Conservation (phyloP, 257 asterid species). For the Solanum chmielewskii region DNA sequence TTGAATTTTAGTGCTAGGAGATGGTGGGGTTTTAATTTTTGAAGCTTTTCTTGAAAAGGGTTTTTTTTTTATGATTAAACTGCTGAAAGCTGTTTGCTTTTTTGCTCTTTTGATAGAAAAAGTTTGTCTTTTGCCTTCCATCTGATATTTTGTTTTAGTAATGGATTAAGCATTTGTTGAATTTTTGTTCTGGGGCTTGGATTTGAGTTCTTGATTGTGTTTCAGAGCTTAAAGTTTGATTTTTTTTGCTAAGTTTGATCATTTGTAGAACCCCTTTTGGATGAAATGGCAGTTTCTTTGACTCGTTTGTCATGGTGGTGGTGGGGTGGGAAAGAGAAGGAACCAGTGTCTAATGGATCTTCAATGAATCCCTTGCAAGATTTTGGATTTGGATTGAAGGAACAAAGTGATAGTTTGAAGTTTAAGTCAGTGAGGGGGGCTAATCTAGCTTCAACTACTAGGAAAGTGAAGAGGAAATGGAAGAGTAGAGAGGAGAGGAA, state of each 20-base stretch:
- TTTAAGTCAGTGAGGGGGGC: conserved; percentile 40
- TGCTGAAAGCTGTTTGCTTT: neutral
- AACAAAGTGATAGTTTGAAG: conserved; percentile 47
- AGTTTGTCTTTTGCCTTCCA: neutral
- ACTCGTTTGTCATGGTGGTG: conserved; percentile 64
- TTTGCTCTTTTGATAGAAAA: neutral
- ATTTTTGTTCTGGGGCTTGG: neutral
- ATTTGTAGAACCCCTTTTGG: neutral
- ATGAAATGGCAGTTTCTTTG: conserved; percentile 38
- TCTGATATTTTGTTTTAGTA: neutral
- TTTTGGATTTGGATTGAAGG: conserved; percentile 74
- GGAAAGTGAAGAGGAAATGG: conserved; percentile 67
- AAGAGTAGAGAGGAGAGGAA: conserved; percentile 76
- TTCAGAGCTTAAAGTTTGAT: neutral
- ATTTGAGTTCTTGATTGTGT: conserved; percentile 1
- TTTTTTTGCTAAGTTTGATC: neutral
- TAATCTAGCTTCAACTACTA: conserved; percentile 30
- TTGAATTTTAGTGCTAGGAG: neutral
- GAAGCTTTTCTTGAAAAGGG: neutral
- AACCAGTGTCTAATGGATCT: conserved; percentile 50
- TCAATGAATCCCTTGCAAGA: conserved; percentile 55
- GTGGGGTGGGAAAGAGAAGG: conserved; percentile 75
- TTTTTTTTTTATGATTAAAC: neutral
- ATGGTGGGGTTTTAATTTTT: neutral
- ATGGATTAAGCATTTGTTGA: neutral